Evolutionary conservation across 2,329 filamentous ascomycete genomes (phyloP), one percentile per base, ranked within the genome.

Genomic region (Paraphaeosphaeria minitans): DNA sequence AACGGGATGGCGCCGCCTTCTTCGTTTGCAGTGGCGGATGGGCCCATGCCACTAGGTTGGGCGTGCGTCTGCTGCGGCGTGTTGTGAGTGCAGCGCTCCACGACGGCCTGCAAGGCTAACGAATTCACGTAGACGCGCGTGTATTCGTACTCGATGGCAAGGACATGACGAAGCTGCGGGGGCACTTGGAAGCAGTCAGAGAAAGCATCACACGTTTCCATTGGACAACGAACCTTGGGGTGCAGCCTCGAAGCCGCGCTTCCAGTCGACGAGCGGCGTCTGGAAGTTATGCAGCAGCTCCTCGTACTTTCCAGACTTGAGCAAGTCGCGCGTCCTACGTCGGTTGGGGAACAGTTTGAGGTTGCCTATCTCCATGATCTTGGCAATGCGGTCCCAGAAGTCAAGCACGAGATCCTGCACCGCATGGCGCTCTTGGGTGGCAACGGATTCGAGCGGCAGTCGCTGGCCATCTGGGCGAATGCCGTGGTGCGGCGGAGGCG

Each of bases 101-200:
- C 92, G 3, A 98, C 93, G 22, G 95, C 95, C 78, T 99, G 95
- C 1, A 99, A 81, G 2, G 93, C 93, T 1, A 99, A 83, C 0
- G 93, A 97, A 75, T 98, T 97, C 79, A 97, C 86, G 73, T 98
- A 98, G 52, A 97, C 90, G 69, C 94, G 87, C 27, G 94, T 92
- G 73, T 97, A 97, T 71, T 98, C 92, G 71, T 95, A 97, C 79
- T 99, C 95, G 65, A 98, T 97, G 8, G 87, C 89, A 31, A 99
- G 82, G 58, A 98, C 93, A 73, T 93, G 87, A 47, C 84, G 81
- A 78, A 89, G 86, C 57, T 85, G 79, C 16, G 81, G 79, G 0
- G 83, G 80, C 31, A 88, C 85, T 83, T 64, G 56, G 56, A 16
- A 27, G 43, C 6, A 41, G 56, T 77, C 66, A 77, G 69, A 59